Percentiles rank a stretch among this genome's conserved stretches.
Evolutionary conservation across 2,329 filamentous ascomycete genomes (phyloP).

Genomic region (Neofusicoccum sp.): DNA sequence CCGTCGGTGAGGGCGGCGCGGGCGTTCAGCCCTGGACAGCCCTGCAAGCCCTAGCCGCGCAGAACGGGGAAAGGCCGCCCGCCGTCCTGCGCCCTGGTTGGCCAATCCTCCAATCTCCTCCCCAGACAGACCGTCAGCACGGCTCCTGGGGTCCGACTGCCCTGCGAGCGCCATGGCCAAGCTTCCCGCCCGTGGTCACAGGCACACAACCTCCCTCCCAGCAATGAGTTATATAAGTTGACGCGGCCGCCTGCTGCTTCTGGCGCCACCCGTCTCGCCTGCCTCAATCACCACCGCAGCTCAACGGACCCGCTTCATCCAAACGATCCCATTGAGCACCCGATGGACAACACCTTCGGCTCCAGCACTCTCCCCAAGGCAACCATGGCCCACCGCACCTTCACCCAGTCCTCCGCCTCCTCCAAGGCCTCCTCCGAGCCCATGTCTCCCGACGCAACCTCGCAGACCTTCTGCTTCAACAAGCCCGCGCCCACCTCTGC

Average conservation of each 20-base stretch:
- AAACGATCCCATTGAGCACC: background rate
- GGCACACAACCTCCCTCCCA: background rate
- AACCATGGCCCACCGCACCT: slow-evolving; percentile 15
- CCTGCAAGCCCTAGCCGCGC: background rate
- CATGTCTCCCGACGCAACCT: slow-evolving; percentile 12
- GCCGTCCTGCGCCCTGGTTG: background rate
- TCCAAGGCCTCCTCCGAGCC: background rate
- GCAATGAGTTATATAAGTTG: background rate
- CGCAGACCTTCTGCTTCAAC: slow-evolving; percentile 20
- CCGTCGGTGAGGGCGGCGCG: background rate
- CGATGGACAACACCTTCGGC: background rate
- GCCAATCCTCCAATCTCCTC: background rate
- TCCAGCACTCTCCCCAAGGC: background rate
- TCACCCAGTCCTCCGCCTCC: slow-evolving; percentile 14
- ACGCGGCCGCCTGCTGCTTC: background rate
- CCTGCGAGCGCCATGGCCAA: slow-evolving; percentile 10
- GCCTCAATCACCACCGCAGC: background rate
- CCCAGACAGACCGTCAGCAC: slow-evolving; percentile 7
- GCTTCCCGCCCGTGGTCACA: background rate
- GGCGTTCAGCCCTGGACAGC: background rate
- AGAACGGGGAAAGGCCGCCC: background rate
- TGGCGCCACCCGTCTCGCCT: background rate
- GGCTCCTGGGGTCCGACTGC: slow-evolving; percentile 1
- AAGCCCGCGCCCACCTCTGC: slow-evolving; percentile 19
- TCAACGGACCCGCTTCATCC: background rate